These are phyloP conservation scores for Boletus mariae DNA, from an alignment of 1,284 basidiomycete genomes.

Conservation along the genomic window DNA sequence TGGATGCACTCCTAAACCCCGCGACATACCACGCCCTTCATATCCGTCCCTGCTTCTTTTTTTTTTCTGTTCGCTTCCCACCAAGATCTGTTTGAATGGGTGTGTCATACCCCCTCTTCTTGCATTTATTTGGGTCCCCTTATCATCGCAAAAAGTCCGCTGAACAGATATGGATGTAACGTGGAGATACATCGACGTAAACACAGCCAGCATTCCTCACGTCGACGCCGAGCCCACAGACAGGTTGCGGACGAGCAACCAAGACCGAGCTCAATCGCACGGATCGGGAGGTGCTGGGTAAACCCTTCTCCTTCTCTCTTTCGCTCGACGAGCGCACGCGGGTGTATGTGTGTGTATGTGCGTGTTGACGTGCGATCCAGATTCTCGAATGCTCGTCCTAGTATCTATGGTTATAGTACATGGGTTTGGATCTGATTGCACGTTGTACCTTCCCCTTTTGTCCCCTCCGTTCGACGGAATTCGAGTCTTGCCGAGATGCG, in stretches of 20 bases:
- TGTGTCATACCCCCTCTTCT: not conserved
- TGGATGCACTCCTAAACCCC: no score
- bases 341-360: constrained; percentile 5
- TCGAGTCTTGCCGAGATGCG: not conserved
- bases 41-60: constrained; percentile 12
- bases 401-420: no score
- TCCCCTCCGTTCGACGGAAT: not conserved
- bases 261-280: no score
- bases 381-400: not conserved
- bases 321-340: not conserved
- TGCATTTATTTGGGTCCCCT: not conserved
- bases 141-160: constrained; percentile 20
- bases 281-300: not conserved
- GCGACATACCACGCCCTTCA: constrained; percentile 4
- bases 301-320: no score
- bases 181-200: not conserved
- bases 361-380: not conserved
- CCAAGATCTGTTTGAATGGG: not conserved
- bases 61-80: constrained; percentile 1
- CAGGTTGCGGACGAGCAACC: not conserved
- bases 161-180: not conserved
- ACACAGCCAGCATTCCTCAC: not conserved
- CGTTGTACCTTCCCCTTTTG: not conserved
- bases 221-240: not conserved
- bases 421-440: no score